Evolutionary conservation across 2,329 filamentous ascomycete species (phyloP).

Genomic region (Fusarium sp.): DNA sequence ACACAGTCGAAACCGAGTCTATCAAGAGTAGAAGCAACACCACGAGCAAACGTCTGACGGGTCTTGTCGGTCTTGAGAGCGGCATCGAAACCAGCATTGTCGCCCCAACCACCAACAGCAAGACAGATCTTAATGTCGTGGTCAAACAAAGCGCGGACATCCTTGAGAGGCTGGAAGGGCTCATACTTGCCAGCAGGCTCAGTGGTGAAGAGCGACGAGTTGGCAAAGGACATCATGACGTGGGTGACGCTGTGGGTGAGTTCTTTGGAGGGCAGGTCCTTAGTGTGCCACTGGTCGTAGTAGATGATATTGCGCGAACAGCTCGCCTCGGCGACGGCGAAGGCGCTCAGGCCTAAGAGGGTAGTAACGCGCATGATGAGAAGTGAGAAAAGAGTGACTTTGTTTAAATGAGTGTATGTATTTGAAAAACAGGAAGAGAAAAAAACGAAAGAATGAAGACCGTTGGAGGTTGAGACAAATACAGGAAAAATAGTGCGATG

Average conservation of each 20-base stretch:
- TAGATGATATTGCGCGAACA: slow-evolving; percentile 53
- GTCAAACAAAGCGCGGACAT: slow-evolving; percentile 62
- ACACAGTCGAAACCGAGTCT: slow-evolving; percentile 68
- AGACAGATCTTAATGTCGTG: slow-evolving; percentile 67
- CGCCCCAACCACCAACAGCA: slow-evolving; percentile 73
- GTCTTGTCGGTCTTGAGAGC: slow-evolving; percentile 58
- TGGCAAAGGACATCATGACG: slow-evolving; percentile 65
- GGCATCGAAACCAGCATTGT: slow-evolving; percentile 63
- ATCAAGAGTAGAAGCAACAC: slow-evolving; percentile 63
- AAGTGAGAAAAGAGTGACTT: not conserved
- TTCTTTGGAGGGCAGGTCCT: slow-evolving; percentile 47
- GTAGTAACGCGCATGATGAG: slow-evolving; percentile 1
- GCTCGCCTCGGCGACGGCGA: slow-evolving; percentile 12
- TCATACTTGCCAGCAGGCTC: slow-evolving; percentile 51
- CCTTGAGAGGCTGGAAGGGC: slow-evolving; percentile 62
- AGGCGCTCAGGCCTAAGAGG: not conserved
- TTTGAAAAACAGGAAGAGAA: not conserved
- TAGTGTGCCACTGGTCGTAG: slow-evolving; percentile 57
- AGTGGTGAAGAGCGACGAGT: slow-evolving; percentile 58
- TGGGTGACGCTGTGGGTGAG: slow-evolving; percentile 60
- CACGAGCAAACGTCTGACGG: slow-evolving; percentile 64
- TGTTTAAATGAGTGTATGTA: not conserved
- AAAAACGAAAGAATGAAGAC: not conserved
- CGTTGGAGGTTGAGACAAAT: not conserved
- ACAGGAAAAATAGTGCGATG: not conserved